phyloP scores from a whole-genome alignment of 495 filamentous ascomycete genomes.

The Trichoderma erinaceum region DNA sequence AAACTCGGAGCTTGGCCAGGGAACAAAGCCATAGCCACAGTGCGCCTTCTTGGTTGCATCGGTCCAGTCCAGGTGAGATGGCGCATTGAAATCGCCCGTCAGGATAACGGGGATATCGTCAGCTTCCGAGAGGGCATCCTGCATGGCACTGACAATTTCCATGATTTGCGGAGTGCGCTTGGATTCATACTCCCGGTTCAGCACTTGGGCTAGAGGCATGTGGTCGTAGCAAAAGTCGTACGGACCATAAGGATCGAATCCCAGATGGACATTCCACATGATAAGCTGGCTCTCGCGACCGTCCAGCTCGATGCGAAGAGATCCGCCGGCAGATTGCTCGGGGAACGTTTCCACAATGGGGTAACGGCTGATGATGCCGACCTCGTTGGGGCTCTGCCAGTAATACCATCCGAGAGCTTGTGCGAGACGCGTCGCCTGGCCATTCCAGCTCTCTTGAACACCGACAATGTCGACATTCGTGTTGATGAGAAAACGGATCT shows the following conservation, averaged over 20 bases:
- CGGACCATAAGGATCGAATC: conserved; percentile 9
- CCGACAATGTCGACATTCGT: conserved; percentile 14
- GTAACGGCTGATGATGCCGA: conserved; percentile 13
- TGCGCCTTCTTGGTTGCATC: conserved; percentile 8
- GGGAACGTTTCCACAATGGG: not conserved
- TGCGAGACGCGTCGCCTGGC: not conserved
- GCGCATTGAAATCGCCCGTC: conserved; percentile 14
- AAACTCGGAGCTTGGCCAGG: conserved; percentile 6
- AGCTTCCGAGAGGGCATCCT: not conserved
- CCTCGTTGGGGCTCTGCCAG: not conserved
- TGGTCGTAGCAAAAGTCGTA: conserved; percentile 14
- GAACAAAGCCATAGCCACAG: conserved; percentile 3
- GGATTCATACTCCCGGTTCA: not conserved
- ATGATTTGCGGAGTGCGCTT: conserved; percentile 7
- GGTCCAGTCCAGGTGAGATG: conserved; percentile 12
- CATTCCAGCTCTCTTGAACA: conserved; percentile 8
- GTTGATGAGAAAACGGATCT: conserved; percentile 4
- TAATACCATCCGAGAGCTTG: conserved; percentile 12
- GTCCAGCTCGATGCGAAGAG: conserved; percentile 4
- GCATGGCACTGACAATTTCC: conserved; percentile 5
- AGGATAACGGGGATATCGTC: conserved; percentile 7
- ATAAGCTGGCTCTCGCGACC: not conserved
- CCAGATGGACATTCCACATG: conserved; percentile 10
- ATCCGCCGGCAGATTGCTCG: not conserved
- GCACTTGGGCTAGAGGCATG: not conserved